Percentiles rank a stretch among this genome's conserved stretches.
These are phyloP conservation scores for Ceratocystis alfenasii DNA, from an alignment of 2,329 filamentous ascomycete genomes.

Conservation along the genomic window DNA sequence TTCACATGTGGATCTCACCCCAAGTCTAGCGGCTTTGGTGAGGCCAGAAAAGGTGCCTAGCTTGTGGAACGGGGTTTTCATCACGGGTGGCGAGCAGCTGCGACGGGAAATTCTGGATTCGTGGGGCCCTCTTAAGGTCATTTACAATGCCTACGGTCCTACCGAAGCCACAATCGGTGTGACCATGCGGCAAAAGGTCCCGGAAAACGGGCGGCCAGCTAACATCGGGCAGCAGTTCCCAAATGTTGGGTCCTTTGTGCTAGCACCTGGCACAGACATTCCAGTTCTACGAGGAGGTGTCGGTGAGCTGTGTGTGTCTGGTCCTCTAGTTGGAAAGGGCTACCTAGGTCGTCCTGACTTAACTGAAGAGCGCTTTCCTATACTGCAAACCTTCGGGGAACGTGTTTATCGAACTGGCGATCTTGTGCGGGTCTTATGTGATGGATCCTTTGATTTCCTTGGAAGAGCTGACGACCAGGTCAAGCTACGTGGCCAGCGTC, in stretches of 20 bases:
- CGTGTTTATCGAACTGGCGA: conserved; percentile 81
- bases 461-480: conserved; percentile 85
- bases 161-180: conserved; percentile 89
- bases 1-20: conserved; percentile 85
- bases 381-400: conserved; percentile 43
- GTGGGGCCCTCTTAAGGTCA: conserved; percentile 68
- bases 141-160: conserved; percentile 87
- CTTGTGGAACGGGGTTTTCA: conserved; percentile 74
- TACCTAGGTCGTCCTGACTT: conserved; percentile 74
- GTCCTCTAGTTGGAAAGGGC: conserved; percentile 75
- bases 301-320: conserved; percentile 80
- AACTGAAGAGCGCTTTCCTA: conserved; percentile 64
- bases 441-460: conserved; percentile 75
- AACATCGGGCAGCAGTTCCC: conserved; percentile 82
- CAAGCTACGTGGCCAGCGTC: conserved; percentile 75
- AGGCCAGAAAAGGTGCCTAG: conserved; percentile 70
- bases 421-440: conserved; percentile 66
- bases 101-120: conserved; percentile 79
- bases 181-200: conserved; percentile 77
- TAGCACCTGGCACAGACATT: conserved; percentile 54
- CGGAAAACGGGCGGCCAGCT: conserved; percentile 62
- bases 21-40: conserved; percentile 67
- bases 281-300: conserved; percentile 68
- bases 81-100: conserved; percentile 79
- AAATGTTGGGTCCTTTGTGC: conserved; percentile 75